These are phyloP conservation scores for Chlorophyllum brunneum DNA, from an alignment of 768 basidiomycete genomes.

Conservation along the genomic window DNA sequence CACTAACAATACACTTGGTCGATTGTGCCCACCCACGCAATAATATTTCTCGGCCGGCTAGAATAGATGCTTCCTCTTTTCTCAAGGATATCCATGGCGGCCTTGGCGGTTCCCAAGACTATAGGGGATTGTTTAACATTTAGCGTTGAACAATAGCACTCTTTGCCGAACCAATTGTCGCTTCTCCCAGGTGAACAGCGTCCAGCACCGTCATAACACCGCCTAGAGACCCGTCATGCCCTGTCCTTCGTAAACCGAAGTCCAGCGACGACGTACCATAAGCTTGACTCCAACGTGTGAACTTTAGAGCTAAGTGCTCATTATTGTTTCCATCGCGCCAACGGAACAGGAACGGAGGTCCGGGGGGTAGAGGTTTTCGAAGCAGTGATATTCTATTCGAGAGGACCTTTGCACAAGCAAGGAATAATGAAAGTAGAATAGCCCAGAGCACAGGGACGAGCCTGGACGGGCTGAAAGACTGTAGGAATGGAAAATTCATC, in stretches of 20 bases:
- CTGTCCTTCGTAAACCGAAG: neutral
- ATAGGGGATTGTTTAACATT: neutral
- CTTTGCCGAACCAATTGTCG: conserved; percentile 4
- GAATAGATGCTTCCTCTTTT: conserved; percentile 29
- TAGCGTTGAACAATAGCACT: neutral
- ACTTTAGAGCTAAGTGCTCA: neutral
- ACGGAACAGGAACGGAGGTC: neutral
- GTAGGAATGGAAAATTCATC: no score
- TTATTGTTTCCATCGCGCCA: neutral
- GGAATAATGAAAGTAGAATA: no score
- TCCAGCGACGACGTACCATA: neutral
- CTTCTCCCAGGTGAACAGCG: conserved; percentile 4
- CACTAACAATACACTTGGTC: neutral
- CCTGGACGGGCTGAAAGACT: no score
- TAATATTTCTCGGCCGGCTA: conserved; percentile 26
- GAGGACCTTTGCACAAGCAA: neutral
- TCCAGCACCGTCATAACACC: neutral
- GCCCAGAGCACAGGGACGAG: no score
- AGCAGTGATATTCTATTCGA: neutral
- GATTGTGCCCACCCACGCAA: conserved; percentile 22
- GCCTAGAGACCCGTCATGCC: neutral
- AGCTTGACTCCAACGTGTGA: neutral
- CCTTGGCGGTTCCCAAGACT: conserved; percentile 24
- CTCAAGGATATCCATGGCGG: conserved; percentile 27
- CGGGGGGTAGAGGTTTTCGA: neutral